These are phyloP conservation scores for Alliaria petiolata DNA, from an alignment of 345 rosid genomes.

Conservation along the genomic window DNA sequence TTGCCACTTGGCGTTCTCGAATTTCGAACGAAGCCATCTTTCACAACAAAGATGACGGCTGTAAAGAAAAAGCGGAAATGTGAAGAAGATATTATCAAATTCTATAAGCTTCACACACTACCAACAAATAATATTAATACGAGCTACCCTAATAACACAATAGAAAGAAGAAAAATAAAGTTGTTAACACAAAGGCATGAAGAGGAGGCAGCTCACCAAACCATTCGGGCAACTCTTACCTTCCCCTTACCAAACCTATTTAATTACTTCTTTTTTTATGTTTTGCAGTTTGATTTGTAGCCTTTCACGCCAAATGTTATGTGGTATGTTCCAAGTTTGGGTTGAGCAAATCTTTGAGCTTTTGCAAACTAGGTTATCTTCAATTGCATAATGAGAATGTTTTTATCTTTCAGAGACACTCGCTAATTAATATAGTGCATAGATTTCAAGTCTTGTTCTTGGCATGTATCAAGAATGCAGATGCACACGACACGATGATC, in stretches of 20 bases:
- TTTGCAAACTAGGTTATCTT: too few species aligned
- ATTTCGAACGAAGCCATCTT: conserved; percentile 1
- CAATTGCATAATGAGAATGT: background rate
- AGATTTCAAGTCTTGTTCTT: too few species aligned
- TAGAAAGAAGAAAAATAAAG: background rate
- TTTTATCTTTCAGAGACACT: too few species aligned
- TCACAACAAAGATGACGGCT: conserved; percentile 22
- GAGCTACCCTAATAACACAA: too few species aligned
- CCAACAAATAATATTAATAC: too few species aligned
- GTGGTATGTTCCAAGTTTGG: too few species aligned
- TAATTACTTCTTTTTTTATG: background rate
- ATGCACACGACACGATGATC: too few species aligned
- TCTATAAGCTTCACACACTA: too few species aligned
- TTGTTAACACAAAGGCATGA: background rate
- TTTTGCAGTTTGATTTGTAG: background rate
- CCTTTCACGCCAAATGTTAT: too few species aligned
- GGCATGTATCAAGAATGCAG: too few species aligned
- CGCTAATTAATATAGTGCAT: too few species aligned
- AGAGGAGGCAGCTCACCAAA: conserved; percentile 1
- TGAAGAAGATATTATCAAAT: background rate
- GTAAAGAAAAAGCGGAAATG: conserved; percentile 23
- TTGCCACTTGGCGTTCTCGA: conserved; percentile 3
- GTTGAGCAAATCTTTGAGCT: too few species aligned
- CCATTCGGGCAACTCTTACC: background rate
- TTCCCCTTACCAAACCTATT: background rate